phyloP scores from a whole-genome alignment of 305 asterid genomes.

The Fraxinus baroniana region DNA sequence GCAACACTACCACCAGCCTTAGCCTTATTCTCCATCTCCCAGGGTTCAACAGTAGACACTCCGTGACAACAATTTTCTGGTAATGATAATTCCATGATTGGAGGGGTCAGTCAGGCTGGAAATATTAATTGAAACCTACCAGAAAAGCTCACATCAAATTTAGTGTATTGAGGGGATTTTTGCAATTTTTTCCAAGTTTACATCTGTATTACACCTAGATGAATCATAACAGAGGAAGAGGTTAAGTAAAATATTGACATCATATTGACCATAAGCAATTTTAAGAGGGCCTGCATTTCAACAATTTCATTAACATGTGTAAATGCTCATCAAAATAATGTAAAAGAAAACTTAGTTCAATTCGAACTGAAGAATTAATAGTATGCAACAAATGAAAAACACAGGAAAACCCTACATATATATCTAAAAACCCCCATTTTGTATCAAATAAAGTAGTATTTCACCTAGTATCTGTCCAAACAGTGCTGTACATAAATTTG shows the following conservation, averaged over 20 bases:
- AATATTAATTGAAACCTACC: neutral
- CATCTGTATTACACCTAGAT: neutral
- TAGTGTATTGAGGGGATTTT: neutral
- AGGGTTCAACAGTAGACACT: neutral
- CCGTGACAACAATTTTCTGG: neutral
- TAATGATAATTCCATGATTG: neutral
- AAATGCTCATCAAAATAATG: neutral
- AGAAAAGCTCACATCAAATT: neutral
- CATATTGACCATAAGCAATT: conserved; percentile 8
- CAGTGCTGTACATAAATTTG: conserved; percentile 84
- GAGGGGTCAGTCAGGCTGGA: neutral
- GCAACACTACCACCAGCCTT: neutral
- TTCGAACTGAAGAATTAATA: neutral
- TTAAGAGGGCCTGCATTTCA: neutral
- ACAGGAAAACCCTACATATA: conserved; percentile 2
- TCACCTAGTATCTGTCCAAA: conserved; percentile 90
- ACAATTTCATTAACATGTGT: neutral
- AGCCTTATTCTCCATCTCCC: neutral
- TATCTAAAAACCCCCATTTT: neutral
- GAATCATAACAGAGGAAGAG: neutral
- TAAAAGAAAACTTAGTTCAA: neutral
- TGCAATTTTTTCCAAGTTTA: neutral
- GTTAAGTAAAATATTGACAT: neutral
- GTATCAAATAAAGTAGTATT: conserved; percentile 19
- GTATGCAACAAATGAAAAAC: neutral